Conservation (phyloP, 768 basidiomycete genomes). For the Tricholoma bakamatsutake region DNA sequence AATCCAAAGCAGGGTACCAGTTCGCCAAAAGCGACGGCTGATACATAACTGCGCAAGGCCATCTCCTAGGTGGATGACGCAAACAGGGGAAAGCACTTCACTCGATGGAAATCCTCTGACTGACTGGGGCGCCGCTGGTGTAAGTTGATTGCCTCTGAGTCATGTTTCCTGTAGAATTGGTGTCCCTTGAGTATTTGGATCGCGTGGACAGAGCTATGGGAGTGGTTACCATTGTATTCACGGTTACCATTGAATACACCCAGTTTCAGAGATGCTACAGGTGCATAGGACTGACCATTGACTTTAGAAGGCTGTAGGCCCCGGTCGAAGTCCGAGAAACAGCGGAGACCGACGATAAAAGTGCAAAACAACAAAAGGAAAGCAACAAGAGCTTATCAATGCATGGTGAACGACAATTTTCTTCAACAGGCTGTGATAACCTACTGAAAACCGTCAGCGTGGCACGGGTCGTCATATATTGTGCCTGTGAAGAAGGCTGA, state of each 20-base stretch:
- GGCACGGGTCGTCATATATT: slow-evolving; percentile 69
- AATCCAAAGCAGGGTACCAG: neutral
- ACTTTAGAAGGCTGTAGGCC: slow-evolving; percentile 72
- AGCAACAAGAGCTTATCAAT: slow-evolving; percentile 56
- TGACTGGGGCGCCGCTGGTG: slow-evolving; percentile 46
- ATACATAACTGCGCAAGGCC: neutral
- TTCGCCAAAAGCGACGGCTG: too few relatives aligned
- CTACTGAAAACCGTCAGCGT: slow-evolving; percentile 80
- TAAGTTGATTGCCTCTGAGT: slow-evolving; percentile 43
- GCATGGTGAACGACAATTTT: neutral
- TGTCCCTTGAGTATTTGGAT: slow-evolving; percentile 34
- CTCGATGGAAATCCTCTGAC: slow-evolving; percentile 74
- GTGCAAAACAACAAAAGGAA: slow-evolving; percentile 72
- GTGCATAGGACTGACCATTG: slow-evolving; percentile 52
- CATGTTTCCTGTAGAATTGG: slow-evolving; percentile 39
- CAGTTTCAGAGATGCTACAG: slow-evolving; percentile 16
- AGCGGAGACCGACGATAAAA: slow-evolving; percentile 71
- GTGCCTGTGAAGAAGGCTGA: slow-evolving; percentile 42
- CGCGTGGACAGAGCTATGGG: slow-evolving; percentile 43
- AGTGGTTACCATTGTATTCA: slow-evolving; percentile 29
- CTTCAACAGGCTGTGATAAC: slow-evolving; percentile 16
- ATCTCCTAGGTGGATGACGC: neutral
- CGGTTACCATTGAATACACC: slow-evolving; percentile 28
- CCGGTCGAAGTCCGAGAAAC: slow-evolving; percentile 77
- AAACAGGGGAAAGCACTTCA: slow-evolving; percentile 23